Evolutionary conservation across 805 yeast genomes (phyloP), one percentile per base, ranked within the genome.

Genomic region (Spathaspora boniae): DNA sequence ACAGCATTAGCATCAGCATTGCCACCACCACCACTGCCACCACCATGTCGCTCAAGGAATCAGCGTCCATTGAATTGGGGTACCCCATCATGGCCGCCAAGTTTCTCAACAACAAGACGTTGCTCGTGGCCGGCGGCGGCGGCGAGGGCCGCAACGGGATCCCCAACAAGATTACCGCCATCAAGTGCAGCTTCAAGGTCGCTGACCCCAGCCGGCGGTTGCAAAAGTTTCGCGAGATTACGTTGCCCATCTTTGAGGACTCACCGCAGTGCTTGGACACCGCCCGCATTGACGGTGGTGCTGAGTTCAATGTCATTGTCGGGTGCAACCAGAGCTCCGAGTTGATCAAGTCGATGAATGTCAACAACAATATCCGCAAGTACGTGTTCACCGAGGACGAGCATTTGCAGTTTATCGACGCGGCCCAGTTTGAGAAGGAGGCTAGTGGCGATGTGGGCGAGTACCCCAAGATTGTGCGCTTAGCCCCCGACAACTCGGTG

Each of bases 121-220:
- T 89, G 18, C 57, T 88, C 32, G 82, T 82, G 19, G 79, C 87
- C 3, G 98, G 98, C 27, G 98, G 98, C 29, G 97, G 97, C 20
- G 98, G 97, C 17, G 95, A 86, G 56, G 95, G 95, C 7, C 80
- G 80, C 51, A 82, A 86, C 50, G 96, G 95, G 20, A 79, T 87
- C 37, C 84, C 89, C 26, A 91, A 91, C 59, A 86, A 84, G 54
- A 64, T 91, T 43, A 78, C 88, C 4, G 82, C 82, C 2, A 56
- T 83, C 27, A 60, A 74, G 31, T 67, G 84, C 30, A 73, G 77
- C 48, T 77, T 82, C 36, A 67, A 67, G 22, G 69, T 70, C 37
- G 54, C 59, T 30, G 55, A 68, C 46, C 66, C 69, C 33, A 56
- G 55, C 9, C 45, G 65, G 36, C 45, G 57, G 28, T 58, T 82